phyloP scores from a whole-genome alignment of 352 stramenopile genomes.

The Blastocystis sp. region DNA sequence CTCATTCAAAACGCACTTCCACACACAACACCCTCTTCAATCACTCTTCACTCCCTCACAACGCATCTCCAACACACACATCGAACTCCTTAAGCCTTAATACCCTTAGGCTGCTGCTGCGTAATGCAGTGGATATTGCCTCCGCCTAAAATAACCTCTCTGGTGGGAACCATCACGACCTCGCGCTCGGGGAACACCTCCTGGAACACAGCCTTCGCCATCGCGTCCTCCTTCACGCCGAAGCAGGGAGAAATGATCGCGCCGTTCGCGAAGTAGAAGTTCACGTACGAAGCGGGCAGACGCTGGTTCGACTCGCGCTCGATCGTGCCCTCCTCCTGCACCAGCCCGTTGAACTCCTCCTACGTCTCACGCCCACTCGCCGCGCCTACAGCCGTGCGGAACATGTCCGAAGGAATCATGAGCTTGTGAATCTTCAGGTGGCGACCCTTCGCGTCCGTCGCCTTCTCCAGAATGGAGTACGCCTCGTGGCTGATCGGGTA shows the following conservation, averaged over 20 bases:
- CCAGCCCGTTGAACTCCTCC: conserved; percentile 9
- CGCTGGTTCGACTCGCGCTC: conserved; percentile 76
- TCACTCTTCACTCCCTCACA: too few species aligned
- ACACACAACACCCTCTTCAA: too few species aligned
- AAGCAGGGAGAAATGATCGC: conserved; percentile 79
- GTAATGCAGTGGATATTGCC: conserved; percentile 84
- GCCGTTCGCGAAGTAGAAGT: conserved; percentile 81
- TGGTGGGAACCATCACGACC: conserved; percentile 78
- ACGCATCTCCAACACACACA: background rate
- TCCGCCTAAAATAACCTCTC: conserved; percentile 80
- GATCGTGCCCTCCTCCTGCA: conserved; percentile 73
- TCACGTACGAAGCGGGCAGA: conserved; percentile 80
- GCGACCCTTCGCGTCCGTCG: conserved; percentile 77
- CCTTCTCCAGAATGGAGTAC: conserved; percentile 75
- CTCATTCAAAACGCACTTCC: too few species aligned
- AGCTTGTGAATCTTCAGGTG: conserved; percentile 78
- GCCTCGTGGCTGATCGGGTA: conserved; percentile 77
- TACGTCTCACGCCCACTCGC: conserved; percentile 14
- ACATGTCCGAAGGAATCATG: conserved; percentile 77
- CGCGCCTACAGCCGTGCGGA: conserved; percentile 1
- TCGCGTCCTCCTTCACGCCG: conserved; percentile 77
- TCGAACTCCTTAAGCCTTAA: conserved; percentile 23
- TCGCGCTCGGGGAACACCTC: conserved; percentile 77
- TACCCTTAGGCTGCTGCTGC: conserved; percentile 77
- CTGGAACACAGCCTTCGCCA: conserved; percentile 72